Evolutionary conservation across 2,329 filamentous ascomycete genomes (phyloP), one percentile per base, ranked within the genome.

Genomic region (Aspergillus proliferans): DNA sequence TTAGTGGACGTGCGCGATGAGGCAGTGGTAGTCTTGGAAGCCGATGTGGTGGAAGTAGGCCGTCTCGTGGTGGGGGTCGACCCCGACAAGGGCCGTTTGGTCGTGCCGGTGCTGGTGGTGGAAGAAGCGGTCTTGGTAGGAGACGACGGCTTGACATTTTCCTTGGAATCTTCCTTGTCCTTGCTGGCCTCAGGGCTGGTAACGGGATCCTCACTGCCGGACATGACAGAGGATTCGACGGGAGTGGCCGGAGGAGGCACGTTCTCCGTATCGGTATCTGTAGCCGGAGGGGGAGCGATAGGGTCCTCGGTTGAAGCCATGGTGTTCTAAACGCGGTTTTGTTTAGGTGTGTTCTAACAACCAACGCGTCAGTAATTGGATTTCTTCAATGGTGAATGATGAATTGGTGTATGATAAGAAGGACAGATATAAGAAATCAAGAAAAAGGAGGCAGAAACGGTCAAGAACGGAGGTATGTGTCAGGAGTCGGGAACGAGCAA

Each of bases 141-240:
- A 6, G 66, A 63, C 9, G 69, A 67, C 8, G 58, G 54, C 38
- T 58, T 61, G 15, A 50, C 49, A 21, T 62, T 62, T 46, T 67
- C 65, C 38, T 40, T 40, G 38, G 34, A 36, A 18, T 15, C 14
- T 18, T 36, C 34, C 52, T 70, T 69, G 44, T 64, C 63, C 52
- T 70, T 70, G 45, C 63, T 62, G 21, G 56, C 58, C 43, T 70
- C 68, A 3, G 69, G 67, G 48, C 67, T 71, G 4, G 65, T 65
- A 45, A 52, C 47, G 18, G 62, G 51, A 15, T 65, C 66, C 34
- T 69, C 66, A 21, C 57, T 58, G 15, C 64, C 67, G 6, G 67
- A 69, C 24, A 68, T 51, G 21, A 63, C 45, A 24, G 56, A 61
- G 12, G 62, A 64, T 36, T 65, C 66, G 46, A 67, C 59, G 2